phyloP scores from a whole-genome alignment of 306 rosid species.

The Begonia masoniana region DNA sequence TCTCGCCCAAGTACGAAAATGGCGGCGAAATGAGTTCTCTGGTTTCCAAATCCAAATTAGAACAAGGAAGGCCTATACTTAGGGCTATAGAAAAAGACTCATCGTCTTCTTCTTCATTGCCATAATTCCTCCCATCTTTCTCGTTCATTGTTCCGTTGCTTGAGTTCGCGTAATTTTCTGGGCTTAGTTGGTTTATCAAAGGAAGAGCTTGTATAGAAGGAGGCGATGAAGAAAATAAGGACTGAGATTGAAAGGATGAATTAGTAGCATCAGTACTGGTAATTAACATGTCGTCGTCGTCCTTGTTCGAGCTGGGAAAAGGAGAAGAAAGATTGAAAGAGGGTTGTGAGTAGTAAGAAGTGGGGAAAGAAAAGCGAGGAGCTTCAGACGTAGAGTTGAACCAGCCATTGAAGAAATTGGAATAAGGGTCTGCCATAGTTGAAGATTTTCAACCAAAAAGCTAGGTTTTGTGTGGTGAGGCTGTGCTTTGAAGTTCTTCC shows the following conservation, averaged over 20 bases:
- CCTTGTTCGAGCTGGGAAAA: too few species aligned
- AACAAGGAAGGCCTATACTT: conserved; percentile 51
- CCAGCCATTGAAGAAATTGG: conserved; percentile 31
- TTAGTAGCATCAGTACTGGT: too few species aligned
- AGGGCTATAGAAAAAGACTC: conserved; percentile 33
- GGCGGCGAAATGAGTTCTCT: neutral
- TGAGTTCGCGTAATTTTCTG: conserved; percentile 16
- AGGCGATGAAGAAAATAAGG: conserved; percentile 4
- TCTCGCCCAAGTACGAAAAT: too few species aligned
- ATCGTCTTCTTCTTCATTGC: neutral
- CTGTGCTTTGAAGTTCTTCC: conserved; percentile 7
- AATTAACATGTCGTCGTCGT: too few species aligned
- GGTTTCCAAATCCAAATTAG: conserved; percentile 19
- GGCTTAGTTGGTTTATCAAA: conserved; percentile 20
- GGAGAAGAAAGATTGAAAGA: conserved; percentile 9
- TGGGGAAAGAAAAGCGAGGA: conserved; percentile 5
- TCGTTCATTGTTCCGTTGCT: too few species aligned
- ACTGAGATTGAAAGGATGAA: conserved; percentile 2
- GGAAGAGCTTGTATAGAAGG: conserved; percentile 50
- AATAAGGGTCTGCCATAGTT: conserved; percentile 53
- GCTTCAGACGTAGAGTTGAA: conserved; percentile 40
- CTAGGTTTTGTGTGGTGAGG: conserved; percentile 7
- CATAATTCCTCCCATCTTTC: conserved; percentile 8
- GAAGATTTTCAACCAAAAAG: neutral
- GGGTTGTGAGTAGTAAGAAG: conserved; percentile 5